Base-by-base conservation (phyloP, 1,284 basidiomycete genomes). In the Moesziomyces sp. region DNA sequence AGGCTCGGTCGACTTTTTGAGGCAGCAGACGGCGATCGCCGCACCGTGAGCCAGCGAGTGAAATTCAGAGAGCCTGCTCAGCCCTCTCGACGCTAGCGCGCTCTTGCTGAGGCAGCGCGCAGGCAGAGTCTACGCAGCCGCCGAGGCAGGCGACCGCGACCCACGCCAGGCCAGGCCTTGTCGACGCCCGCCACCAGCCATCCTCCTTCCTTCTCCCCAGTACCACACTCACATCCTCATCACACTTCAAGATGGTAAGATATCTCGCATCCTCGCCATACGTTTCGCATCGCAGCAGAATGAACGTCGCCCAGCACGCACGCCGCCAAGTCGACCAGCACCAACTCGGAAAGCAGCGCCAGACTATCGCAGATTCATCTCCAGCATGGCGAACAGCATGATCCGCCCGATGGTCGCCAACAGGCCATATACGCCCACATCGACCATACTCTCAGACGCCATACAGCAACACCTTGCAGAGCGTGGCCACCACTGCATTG, bases 161-260 rank as follows among this genome's bases (percentile, higher is more conserved):
- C 38, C 38, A 34, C 30, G 30, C 30, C 30, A 34, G 30, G 38
- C 38, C 16, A 18, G 38, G 18, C 14, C 16, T 40, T 18, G 38
- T 62, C 52, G 49, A 58, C 47, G 56, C 23, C 52, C 63, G 66
- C 69, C 62, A 68, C 64, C 59, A 60, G 38, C 46, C 45, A 52
- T 63, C 53, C 59, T 50, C 53, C 60, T 73, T 63, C 40, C 53
- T 52, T 59, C 52, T 46, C 56, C 43, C 59, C 64, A 62, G 59
- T 67, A 61, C 56, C 69, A 46, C 70, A 69, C 66, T 69, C 66
- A 63, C 66, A 69, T 62, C 52, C 48, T 35, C 64, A 72, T 59
- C 38, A 40, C 38, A 72, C 53, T 55, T 63, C 64, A 72, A 72
- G 55, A 72, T 72, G 69, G 69, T 72, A 68, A 72, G 69, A 55